Conservation (phyloP, 805 yeast genomes). For the Starmera pachycereana region DNA sequence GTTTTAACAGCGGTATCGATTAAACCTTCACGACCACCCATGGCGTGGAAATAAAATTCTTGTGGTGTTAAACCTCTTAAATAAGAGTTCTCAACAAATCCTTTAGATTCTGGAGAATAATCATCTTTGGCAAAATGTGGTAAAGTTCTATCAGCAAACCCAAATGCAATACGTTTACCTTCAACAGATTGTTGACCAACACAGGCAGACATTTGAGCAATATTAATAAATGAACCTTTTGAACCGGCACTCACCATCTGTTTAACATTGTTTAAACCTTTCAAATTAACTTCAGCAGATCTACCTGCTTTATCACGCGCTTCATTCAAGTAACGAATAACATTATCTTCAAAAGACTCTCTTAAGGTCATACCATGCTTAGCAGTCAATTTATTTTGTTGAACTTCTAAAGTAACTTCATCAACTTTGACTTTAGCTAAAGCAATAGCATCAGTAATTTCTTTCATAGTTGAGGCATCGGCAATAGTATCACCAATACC, state of each 20-base stretch:
- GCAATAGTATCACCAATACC: conserved; percentile 99
- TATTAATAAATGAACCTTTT: conserved; percentile 96
- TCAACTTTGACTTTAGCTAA: conserved; percentile 93
- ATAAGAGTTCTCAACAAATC: conserved; percentile 95
- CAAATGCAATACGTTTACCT: conserved; percentile 98
- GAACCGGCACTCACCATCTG: conserved; percentile 99
- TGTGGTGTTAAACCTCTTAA: conserved; percentile 97
- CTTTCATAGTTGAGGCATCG: conserved; percentile 91
- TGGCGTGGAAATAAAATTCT: conserved; percentile 97
- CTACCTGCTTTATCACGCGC: conserved; percentile 99
- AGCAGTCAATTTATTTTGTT: conserved; percentile 76
- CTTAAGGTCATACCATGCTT: conserved; percentile 99
- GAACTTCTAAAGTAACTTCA: conserved; percentile 87
- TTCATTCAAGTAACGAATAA: conserved; percentile 87
- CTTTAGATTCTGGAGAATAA: conserved; percentile 96
- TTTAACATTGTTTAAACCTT: conserved; percentile 89
- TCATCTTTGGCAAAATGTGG: conserved; percentile 99
- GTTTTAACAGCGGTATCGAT: conserved; percentile 99
- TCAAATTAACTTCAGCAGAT: conserved; percentile 93
- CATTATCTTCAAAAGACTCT: conserved; percentile 97
- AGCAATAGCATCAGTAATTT: conserved; percentile 85
- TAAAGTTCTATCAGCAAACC: conserved; percentile 89
- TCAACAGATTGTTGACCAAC: conserved; percentile 99
- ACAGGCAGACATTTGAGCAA: conserved; percentile 99
- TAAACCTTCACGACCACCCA: conserved; percentile 99